Evolutionary conservation across 2,329 filamentous ascomycete species (phyloP).

Genomic region (Pseudodiploospora longispora): DNA sequence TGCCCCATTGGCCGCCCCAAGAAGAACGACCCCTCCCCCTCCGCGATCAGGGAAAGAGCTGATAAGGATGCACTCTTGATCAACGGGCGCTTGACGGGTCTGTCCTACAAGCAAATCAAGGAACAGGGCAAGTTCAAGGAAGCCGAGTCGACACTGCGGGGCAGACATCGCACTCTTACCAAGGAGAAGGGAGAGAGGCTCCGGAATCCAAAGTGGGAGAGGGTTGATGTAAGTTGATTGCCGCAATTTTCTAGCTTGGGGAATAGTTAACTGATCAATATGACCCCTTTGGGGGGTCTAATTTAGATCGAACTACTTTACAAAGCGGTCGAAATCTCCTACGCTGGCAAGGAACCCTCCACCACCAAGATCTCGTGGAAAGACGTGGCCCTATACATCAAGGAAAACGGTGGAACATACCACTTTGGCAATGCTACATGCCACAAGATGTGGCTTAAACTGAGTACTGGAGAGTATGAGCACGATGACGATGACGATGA

Average conservation of each 20-base stretch:
- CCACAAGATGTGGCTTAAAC: constrained; percentile 48
- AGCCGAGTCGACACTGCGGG: constrained; percentile 65
- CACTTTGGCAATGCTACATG: constrained; percentile 52
- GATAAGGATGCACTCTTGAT: constrained; percentile 41
- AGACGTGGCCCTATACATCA: constrained; percentile 46
- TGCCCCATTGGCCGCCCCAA: too few relatives aligned
- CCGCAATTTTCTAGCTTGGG: not conserved
- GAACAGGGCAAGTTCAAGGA: constrained; percentile 46
- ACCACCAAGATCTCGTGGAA: constrained; percentile 46
- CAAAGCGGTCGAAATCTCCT: constrained; percentile 32
- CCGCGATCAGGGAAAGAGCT: not conserved
- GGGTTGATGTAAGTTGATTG: constrained; percentile 50
- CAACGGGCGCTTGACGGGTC: constrained; percentile 43
- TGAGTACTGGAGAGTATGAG: constrained; percentile 18
- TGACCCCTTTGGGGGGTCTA: not conserved
- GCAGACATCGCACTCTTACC: constrained; percentile 56
- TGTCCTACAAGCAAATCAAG: constrained; percentile 60
- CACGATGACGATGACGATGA: not conserved
- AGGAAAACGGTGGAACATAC: constrained; percentile 45
- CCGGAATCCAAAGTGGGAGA: constrained; percentile 57
- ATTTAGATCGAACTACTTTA: constrained; percentile 36
- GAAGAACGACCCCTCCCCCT: not conserved
- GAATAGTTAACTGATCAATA: too few relatives aligned
- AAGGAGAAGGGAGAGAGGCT: constrained; percentile 55
- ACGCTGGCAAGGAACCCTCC: constrained; percentile 19